Percentiles rank a stretch among this genome's conserved stretches.
These are phyloP conservation scores for Candida easanensis DNA, from an alignment of 805 yeast species.

Conservation along the genomic window DNA sequence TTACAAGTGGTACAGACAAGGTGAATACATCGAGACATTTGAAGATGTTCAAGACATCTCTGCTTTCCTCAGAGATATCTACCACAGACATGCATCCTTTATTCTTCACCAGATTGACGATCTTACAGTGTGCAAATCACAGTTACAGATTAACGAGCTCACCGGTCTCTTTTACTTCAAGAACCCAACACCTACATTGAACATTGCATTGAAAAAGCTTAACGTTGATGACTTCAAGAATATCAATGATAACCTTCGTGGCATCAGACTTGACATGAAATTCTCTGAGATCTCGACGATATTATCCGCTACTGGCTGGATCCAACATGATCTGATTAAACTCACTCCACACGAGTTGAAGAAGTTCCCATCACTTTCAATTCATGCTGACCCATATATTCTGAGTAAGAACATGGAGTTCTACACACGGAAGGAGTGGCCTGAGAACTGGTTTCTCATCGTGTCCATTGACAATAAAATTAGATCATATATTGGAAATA, in stretches of 20 bases:
- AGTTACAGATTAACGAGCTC: slow-evolving; percentile 26
- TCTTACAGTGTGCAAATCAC: slow-evolving; percentile 29
- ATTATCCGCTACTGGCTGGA: slow-evolving; percentile 69
- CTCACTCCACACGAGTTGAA: slow-evolving; percentile 46
- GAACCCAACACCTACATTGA: slow-evolving; percentile 38
- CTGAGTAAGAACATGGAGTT: slow-evolving; percentile 30
- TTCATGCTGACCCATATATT: slow-evolving; percentile 1
- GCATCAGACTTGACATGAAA: slow-evolving; percentile 19
- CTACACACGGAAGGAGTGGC: slow-evolving; percentile 35
- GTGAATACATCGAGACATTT: slow-evolving; percentile 35
- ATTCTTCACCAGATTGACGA: slow-evolving; percentile 33
- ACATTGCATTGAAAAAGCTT: slow-evolving; percentile 21
- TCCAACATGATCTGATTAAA: slow-evolving; percentile 50
- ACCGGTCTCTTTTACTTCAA: slow-evolving; percentile 42
- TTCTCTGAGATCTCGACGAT: slow-evolving; percentile 49
- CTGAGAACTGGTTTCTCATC: slow-evolving; percentile 37
- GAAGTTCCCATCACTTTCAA: slow-evolving; percentile 18
- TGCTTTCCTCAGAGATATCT: slow-evolving; percentile 35
- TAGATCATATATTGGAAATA: slow-evolving; percentile 35
- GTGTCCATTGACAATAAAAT: slow-evolving; percentile 30
- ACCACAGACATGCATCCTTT: slow-evolving; percentile 38
- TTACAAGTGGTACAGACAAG: slow-evolving; percentile 64
- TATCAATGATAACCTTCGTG: slow-evolving; percentile 22
- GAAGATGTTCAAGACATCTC: slow-evolving; percentile 37
- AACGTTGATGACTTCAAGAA: slow-evolving; percentile 27